Base-by-base conservation (phyloP, 371 early-diverging fungal species). In the Rhizoclosmatium hyalinum region DNA sequence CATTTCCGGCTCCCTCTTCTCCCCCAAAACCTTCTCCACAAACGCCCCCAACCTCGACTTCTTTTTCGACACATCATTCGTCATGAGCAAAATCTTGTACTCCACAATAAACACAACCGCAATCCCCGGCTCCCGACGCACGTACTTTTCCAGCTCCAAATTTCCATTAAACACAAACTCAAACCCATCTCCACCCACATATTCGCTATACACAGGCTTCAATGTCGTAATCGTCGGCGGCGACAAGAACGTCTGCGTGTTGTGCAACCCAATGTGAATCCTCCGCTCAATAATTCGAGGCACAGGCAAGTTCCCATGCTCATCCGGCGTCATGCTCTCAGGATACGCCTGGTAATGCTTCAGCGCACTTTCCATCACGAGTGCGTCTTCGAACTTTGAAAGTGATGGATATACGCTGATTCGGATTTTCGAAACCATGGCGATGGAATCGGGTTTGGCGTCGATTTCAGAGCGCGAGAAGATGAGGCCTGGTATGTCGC, bases 211-310 rank as follows among this genome's bases (percentile, higher is more conserved):
- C n/a, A 62, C 65, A 4, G 79, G 74, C 2, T 76, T 65, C n/a
- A 79, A 74, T 2, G 77, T 77, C 14, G 72, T 75, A 46, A 78
- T 72, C 50, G 71, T 55, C 41, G 85, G 83, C 0, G 72, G 46
- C 3, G 62, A 14, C 14, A 86, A 56, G 67, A 86, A 86, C 19
- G 78, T 78, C 60, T 76, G 79, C 14, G 77, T 74, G 74, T 86
- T 86, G 77, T 86, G 86, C 44, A 83, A 73, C 2, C 86, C 84
- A 61, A 86, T 69, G 75, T 84, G 81, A 12, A 86, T 55, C 2
- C 84, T 65, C 2, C 86, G 75, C 62, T 86, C 86, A 3, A 80
- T 57, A 39, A 86, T 78, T 32, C 58, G 73, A 12, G 83, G 81
- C 6, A 61, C 73, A 17, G 66, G 75, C 14, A 75, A 61, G 43